Conservation (phyloP, 345 rosid species). For the Populus pruinosa region DNA sequence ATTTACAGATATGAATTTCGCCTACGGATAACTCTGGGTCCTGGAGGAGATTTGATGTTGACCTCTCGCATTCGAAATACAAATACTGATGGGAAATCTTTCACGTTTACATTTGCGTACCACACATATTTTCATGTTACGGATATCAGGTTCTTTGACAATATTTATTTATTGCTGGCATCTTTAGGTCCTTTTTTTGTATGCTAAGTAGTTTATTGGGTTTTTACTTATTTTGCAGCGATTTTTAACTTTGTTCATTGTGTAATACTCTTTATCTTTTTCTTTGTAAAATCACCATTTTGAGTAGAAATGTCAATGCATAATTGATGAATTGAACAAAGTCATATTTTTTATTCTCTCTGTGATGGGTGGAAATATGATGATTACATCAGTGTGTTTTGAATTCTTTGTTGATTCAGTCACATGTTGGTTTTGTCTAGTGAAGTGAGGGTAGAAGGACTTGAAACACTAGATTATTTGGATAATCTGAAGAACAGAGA, state of each 20-base stretch:
- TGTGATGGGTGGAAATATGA: not conserved
- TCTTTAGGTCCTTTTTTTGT: not conserved
- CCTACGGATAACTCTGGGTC: conserved; percentile 24
- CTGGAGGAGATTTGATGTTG: conserved; percentile 35
- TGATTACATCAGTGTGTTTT: not conserved
- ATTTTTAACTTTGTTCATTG: not conserved
- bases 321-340: not conserved
- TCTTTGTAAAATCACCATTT: not conserved
- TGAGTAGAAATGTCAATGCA: not conserved
- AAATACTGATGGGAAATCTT: conserved; percentile 31
- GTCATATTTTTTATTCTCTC: not conserved
- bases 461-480: conserved; percentile 61
- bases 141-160: conserved; percentile 28
- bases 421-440: conserved; percentile 30
- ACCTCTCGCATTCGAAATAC: conserved; percentile 34
- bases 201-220: not conserved
- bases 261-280: no score
- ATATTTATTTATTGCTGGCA: not conserved
- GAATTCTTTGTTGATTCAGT: not conserved
- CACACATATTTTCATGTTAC: conserved; percentile 27
- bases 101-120: conserved; percentile 29
- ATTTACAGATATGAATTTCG: conserved; percentile 29
- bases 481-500: conserved; percentile 47
- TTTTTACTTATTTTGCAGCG: not conserved
- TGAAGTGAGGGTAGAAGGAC: conserved; percentile 67